A percentile compares a stretch with the other conserved stretches of the same genome.
These are phyloP conservation scores for Furcasterigmium furcatum DNA, from an alignment of 2,329 filamentous ascomycete species.

Conservation along the genomic window DNA sequence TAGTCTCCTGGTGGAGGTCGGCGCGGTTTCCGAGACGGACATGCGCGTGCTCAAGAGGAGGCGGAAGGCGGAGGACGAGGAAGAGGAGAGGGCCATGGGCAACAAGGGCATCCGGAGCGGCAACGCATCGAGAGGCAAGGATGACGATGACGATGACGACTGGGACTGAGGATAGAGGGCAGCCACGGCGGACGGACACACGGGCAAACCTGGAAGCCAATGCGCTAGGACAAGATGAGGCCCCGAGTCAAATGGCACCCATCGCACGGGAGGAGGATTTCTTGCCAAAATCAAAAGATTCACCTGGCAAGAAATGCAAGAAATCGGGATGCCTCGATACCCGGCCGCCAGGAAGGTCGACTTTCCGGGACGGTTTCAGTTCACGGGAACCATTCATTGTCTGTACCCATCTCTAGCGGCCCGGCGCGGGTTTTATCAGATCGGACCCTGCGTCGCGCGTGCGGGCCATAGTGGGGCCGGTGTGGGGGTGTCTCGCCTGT, in stretches of 20 bases:
- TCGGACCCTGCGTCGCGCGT: not conserved
- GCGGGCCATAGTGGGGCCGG: not conserved
- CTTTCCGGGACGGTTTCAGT: no score
- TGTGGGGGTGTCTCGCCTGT: not conserved
- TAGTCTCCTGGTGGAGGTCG: constrained; percentile 75
- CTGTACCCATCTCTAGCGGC: no score
- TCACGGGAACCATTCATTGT: no score
- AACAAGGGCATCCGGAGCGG: constrained; percentile 49
- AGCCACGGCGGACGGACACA: no score
- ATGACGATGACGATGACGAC: constrained; percentile 49
- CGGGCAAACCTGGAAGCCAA: no score
- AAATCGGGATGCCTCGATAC: no score
- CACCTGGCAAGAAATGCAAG: no score
- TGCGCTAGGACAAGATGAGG: no score
- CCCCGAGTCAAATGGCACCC: no score
- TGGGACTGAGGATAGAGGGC: constrained; percentile 53
- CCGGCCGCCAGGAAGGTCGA: no score
- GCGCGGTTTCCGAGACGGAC: constrained; percentile 76
- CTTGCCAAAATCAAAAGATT: no score
- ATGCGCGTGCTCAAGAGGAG: constrained; percentile 67
- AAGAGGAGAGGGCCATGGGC: constrained; percentile 51
- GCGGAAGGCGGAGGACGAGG: constrained; percentile 56
- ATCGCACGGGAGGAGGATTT: no score
- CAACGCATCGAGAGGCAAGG: constrained; percentile 37
- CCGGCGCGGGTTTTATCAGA: not conserved